These are phyloP conservation scores for Chytriomyces sp. DNA, from an alignment of 192 early-diverging fungal species.

Conservation along the genomic window DNA sequence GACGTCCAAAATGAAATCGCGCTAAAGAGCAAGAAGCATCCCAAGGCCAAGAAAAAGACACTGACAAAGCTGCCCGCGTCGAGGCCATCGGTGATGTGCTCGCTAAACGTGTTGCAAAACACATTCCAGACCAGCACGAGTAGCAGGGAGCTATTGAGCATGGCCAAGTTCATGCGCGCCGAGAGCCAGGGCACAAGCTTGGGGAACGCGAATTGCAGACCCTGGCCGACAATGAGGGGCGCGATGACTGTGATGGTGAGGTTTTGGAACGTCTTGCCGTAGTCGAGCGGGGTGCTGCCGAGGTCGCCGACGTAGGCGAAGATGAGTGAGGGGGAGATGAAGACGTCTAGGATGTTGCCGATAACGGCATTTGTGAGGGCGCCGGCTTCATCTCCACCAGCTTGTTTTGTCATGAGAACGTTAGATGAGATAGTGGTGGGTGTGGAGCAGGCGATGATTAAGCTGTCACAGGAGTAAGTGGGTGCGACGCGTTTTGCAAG, in stretches of 20 bases:
- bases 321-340: slow-evolving; percentile 59
- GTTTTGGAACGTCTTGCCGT: slow-evolving; percentile 53
- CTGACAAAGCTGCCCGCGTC: slow-evolving; percentile 53
- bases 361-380: slow-evolving; percentile 70
- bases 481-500: neutral
- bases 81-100: slow-evolving; percentile 53
- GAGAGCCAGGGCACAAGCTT: slow-evolving; percentile 49
- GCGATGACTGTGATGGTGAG: slow-evolving; percentile 63
- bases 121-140: slow-evolving; percentile 71
- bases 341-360: slow-evolving; percentile 71
- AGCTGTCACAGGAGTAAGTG: slow-evolving; percentile 3
- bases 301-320: slow-evolving; percentile 47
- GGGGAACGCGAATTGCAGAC: slow-evolving; percentile 32
- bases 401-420: slow-evolving; percentile 75
- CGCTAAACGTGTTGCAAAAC: slow-evolving; percentile 71
- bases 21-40: slow-evolving; percentile 56
- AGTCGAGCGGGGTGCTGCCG: slow-evolving; percentile 47
- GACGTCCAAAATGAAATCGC: slow-evolving; percentile 52
- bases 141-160: slow-evolving; percentile 59
- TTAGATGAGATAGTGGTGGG: slow-evolving; percentile 79
- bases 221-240: slow-evolving; percentile 62
- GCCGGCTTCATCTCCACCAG: slow-evolving; percentile 65
- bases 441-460: slow-evolving; percentile 64
- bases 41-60: slow-evolving; percentile 54
- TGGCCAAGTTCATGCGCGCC: slow-evolving; percentile 53